Conservation (phyloP, 805 yeast genomes). For the Starmerella potacharoeniae region DNA sequence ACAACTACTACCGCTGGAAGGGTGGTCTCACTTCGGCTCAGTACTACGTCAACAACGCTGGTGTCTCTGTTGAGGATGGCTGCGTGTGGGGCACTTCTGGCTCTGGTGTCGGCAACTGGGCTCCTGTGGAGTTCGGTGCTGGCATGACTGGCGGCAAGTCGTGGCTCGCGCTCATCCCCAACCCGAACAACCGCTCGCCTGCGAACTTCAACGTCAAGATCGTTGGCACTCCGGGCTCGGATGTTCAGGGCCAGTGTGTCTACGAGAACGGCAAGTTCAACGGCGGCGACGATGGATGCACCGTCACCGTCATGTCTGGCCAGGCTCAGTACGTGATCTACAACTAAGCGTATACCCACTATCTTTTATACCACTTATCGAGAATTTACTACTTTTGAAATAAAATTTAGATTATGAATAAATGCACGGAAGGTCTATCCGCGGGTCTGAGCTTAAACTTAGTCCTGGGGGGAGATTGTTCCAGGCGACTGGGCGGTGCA, state of each 20-base stretch:
- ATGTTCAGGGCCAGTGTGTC: slow-evolving; percentile 60
- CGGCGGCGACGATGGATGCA: slow-evolving; percentile 81
- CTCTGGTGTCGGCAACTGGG: slow-evolving; percentile 92
- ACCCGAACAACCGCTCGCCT: slow-evolving; percentile 71
- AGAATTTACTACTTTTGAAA: slow-evolving; percentile 21
- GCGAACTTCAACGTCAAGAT: slow-evolving; percentile 69
- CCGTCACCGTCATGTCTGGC: slow-evolving; percentile 80
- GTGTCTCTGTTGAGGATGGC: slow-evolving; percentile 80
- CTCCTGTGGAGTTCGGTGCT: slow-evolving; percentile 90
- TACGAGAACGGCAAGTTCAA: slow-evolving; percentile 70
- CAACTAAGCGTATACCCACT: slow-evolving; percentile 20
- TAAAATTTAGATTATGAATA: not conserved
- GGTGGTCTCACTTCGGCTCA: slow-evolving; percentile 83
- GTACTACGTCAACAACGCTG: slow-evolving; percentile 95
- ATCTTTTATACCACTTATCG: slow-evolving; percentile 11
- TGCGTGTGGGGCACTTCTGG: slow-evolving; percentile 85
- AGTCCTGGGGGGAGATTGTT: no score
- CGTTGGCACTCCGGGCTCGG: slow-evolving; percentile 53
- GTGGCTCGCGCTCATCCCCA: slow-evolving; percentile 84
- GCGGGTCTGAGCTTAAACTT: not conserved
- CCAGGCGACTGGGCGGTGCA: no score
- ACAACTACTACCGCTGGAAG: slow-evolving; percentile 66
- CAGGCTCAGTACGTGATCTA: slow-evolving; percentile 74
- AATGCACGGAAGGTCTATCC: no score
- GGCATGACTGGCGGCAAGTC: slow-evolving; percentile 65